Evolutionary conservation across 495 filamentous ascomycete species (phyloP).

Genomic region (Pseudotulostoma volvatum): DNA sequence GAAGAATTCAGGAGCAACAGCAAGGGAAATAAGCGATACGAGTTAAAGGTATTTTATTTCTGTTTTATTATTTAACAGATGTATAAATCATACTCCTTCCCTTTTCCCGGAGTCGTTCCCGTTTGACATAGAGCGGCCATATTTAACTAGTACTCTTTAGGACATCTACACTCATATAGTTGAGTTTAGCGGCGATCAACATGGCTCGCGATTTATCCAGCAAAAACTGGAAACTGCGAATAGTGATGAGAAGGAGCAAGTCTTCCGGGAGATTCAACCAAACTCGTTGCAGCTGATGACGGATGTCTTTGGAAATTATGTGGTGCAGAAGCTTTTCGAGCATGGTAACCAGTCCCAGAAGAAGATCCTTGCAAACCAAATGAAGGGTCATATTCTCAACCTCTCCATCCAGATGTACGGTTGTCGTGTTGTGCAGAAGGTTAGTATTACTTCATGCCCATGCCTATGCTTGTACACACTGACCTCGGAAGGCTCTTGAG

Average conservation of each 20-base stretch:
- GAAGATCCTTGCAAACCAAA: slow-evolving; percentile 63
- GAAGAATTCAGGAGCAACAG: slow-evolving; percentile 64
- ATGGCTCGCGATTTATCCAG: slow-evolving; percentile 92
- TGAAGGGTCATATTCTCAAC: slow-evolving; percentile 67
- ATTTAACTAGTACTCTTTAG: slow-evolving; percentile 24
- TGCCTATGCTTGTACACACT: slow-evolving; percentile 8
- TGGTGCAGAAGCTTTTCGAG: slow-evolving; percentile 96
- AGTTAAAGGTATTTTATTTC: slow-evolving; percentile 49
- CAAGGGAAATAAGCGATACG: slow-evolving; percentile 65
- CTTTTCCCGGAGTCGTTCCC: neutral
- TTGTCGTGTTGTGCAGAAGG: slow-evolving; percentile 92
- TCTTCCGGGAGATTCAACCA: slow-evolving; percentile 72
- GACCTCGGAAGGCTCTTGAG: slow-evolving; percentile 61
- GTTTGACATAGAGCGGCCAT: neutral
- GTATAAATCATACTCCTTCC: neutral
- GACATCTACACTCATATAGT: slow-evolving; percentile 82
- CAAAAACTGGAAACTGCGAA: slow-evolving; percentile 88
- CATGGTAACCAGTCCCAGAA: slow-evolving; percentile 93
- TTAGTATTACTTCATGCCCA: slow-evolving; percentile 13
- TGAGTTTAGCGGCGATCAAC: slow-evolving; percentile 91
- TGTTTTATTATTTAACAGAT: neutral
- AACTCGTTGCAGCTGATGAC: slow-evolving; percentile 84
- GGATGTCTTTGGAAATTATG: slow-evolving; percentile 95
- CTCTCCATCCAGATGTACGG: slow-evolving; percentile 87
- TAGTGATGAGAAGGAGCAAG: slow-evolving; percentile 89